phyloP scores from a whole-genome alignment of 352 stramenopile species.

The Phytophthora chlamydospora region DNA sequence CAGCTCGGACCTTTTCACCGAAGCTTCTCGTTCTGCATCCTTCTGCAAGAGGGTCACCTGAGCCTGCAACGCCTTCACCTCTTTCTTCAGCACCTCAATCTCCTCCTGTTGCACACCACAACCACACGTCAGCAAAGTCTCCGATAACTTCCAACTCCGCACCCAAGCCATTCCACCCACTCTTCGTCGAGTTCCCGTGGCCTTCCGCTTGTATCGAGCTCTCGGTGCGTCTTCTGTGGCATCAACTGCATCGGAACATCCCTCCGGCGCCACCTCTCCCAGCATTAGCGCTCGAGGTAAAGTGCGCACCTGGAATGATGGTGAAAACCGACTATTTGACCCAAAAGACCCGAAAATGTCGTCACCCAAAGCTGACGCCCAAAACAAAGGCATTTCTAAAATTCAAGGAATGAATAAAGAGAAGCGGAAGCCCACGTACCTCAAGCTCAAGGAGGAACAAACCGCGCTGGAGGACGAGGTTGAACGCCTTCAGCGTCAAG shows the following conservation, averaged over 20 bases:
- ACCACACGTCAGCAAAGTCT: constrained; percentile 1
- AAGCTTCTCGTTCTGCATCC: constrained; percentile 2
- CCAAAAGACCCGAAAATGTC: no score
- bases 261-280: background rate
- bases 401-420: background rate
- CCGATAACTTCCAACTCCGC: background rate
- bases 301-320: background rate
- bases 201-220: constrained; percentile 20
- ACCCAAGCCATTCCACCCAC: background rate
- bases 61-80: constrained; percentile 24
- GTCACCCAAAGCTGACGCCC: no score
- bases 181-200: constrained; percentile 22
- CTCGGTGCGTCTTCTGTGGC: background rate
- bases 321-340: background rate
- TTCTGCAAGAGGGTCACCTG: constrained; percentile 17
- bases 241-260: background rate
- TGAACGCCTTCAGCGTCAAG: constrained; percentile 1
- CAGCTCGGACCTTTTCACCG: constrained; percentile 5
- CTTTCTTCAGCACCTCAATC: constrained; percentile 14
- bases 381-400: no score
- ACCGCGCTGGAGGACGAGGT: constrained; percentile 8
- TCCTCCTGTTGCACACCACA: constrained; percentile 22
- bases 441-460: constrained; percentile 17
- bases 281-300: no score
- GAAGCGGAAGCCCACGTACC: constrained; percentile 20